phyloP scores from a whole-genome alignment of 768 basidiomycete genomes.

The Phylloporus sp. region DNA sequence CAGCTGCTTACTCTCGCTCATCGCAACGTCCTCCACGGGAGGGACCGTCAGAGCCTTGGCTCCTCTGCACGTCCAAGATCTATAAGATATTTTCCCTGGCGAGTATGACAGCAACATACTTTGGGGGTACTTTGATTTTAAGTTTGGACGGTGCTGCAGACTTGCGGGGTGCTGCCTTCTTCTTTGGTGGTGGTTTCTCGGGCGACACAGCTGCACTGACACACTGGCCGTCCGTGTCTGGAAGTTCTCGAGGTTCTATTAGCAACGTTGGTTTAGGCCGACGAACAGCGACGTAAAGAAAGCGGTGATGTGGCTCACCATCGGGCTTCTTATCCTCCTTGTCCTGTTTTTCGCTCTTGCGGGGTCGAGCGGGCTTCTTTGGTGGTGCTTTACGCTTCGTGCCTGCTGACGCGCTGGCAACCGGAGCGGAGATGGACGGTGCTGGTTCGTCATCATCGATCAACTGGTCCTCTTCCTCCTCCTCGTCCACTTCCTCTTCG shows the following conservation, averaged over 20 bases:
- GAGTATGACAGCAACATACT: constrained; percentile 18
- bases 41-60: constrained; percentile 28
- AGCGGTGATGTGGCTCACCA: constrained; percentile 33
- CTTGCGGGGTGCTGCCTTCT: constrained; percentile 44
- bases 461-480: constrained; percentile 74
- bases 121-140: constrained; percentile 28
- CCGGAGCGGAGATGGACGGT: constrained; percentile 25
- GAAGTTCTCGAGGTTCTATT: constrained; percentile 29
- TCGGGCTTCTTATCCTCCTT: constrained; percentile 43
- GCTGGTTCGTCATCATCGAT: constrained; percentile 58
- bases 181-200: constrained; percentile 42
- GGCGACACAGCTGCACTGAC: constrained; percentile 14
- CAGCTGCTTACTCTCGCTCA: constrained; percentile 57
- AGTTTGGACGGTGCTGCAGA: constrained; percentile 35
- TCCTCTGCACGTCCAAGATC: constrained; percentile 27
- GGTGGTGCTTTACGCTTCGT: constrained; percentile 47
- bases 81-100: not conserved
- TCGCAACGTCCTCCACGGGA: constrained; percentile 44
- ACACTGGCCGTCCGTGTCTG: constrained; percentile 21
- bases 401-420: constrained; percentile 30
- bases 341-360: constrained; percentile 47
- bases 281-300: constrained; percentile 17
- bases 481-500: constrained; percentile 55
- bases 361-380: constrained; percentile 47
- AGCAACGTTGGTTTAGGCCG: constrained; percentile 9